A percentile compares a stretch with the other conserved stretches of the same genome.
Conservation (phyloP, 1,284 basidiomycete species). For the Trichosporon sp. region DNA sequence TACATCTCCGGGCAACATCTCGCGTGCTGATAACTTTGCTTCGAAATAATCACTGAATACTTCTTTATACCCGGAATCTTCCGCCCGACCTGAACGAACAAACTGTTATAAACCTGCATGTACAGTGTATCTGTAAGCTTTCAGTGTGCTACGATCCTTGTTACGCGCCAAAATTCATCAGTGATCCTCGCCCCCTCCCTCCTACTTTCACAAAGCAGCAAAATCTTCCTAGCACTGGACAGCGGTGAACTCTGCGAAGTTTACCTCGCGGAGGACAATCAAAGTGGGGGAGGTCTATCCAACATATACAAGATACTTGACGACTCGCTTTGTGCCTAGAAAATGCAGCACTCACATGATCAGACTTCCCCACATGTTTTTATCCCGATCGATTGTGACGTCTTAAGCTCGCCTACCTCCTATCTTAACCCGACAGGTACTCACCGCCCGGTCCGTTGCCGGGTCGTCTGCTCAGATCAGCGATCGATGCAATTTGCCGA, state of each 20-base stretch:
- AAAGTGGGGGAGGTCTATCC: no score
- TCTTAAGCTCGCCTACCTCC: background rate
- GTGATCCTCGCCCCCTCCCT: background rate
- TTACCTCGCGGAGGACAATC: background rate
- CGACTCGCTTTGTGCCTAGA: background rate
- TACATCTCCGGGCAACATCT: background rate
- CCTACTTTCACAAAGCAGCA: background rate
- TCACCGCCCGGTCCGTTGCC: no score
- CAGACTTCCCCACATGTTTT: background rate
- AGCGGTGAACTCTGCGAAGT: no score
- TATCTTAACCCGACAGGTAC: no score
- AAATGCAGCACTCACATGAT: background rate
- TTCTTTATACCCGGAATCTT: background rate
- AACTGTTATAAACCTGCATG: background rate
- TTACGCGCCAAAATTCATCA: background rate
- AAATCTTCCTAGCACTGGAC: no score
- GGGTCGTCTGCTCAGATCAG: no score
- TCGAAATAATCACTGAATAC: background rate
- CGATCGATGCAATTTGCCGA: no score
- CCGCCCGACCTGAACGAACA: background rate
- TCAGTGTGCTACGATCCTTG: background rate
- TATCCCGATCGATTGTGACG: background rate
- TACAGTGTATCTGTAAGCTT: conserved; percentile 1
- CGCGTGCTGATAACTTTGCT: background rate
- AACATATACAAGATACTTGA: background rate